Conservation (phyloP, 305 asterid genomes). For the Striga hermonthica region DNA sequence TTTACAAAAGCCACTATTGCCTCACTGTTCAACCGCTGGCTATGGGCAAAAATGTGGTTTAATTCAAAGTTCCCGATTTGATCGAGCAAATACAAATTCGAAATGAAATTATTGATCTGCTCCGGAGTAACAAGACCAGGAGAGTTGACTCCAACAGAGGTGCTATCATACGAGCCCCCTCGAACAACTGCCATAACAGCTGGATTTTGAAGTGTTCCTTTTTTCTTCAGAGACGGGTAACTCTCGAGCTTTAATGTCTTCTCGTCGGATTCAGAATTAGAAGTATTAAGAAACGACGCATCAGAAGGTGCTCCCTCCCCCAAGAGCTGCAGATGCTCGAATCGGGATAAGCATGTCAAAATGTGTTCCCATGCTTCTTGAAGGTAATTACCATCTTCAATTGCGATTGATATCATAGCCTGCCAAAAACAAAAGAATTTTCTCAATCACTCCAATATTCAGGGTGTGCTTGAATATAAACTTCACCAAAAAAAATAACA, state of each 20-base stretch:
- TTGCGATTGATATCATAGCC: slow-evolving; percentile 94
- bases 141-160: slow-evolving; percentile 65
- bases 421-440: slow-evolving; percentile 38
- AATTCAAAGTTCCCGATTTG: slow-evolving; percentile 94
- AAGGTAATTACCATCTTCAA: slow-evolving; percentile 92
- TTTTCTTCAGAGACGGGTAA: slow-evolving; percentile 75
- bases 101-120: slow-evolving; percentile 83
- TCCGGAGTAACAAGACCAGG: slow-evolving; percentile 81
- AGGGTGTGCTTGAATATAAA: too few relatives aligned
- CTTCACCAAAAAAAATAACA: too few relatives aligned
- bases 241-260: slow-evolving; percentile 43
- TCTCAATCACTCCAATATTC: slow-evolving; percentile 22
- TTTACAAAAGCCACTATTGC: slow-evolving; percentile 92
- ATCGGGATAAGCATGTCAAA: slow-evolving; percentile 92
- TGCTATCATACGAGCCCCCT: slow-evolving; percentile 97
- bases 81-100: slow-evolving; percentile 88
- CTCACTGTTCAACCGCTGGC: slow-evolving; percentile 97
- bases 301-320: slow-evolving; percentile 98
- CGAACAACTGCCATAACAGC: slow-evolving; percentile 97
- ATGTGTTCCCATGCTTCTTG: slow-evolving; percentile 99
- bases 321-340: slow-evolving; percentile 95
- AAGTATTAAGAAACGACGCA: slow-evolving; percentile 74
- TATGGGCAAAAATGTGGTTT: slow-evolving; percentile 96
- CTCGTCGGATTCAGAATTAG: slow-evolving; percentile 66
- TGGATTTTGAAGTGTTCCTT: slow-evolving; percentile 90